phyloP scores from a whole-genome alignment of 2,329 filamentous ascomycete genomes.

The Claviceps sp. region DNA sequence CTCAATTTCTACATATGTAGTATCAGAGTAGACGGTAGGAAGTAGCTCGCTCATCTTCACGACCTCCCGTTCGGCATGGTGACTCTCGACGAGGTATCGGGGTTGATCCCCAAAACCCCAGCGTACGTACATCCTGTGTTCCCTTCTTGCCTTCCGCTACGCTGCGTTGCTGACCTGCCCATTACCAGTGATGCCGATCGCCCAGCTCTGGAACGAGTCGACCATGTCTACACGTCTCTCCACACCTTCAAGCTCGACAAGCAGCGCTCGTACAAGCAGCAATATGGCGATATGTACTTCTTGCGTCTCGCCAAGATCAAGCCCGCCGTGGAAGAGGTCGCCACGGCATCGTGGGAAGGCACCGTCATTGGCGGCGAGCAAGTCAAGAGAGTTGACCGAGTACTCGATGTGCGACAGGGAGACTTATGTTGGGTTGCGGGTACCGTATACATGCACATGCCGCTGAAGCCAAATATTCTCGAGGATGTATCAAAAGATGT shows the following conservation, averaged over 20 bases:
- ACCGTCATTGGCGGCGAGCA: slow-evolving; percentile 66
- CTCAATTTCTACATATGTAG: neutral
- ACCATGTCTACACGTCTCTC: slow-evolving; percentile 58
- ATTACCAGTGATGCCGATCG: slow-evolving; percentile 20
- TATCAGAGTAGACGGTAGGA: too few relatives aligned
- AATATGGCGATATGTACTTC: slow-evolving; percentile 98
- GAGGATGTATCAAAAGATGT: slow-evolving; percentile 92
- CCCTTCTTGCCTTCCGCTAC: neutral
- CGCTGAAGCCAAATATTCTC: slow-evolving; percentile 86
- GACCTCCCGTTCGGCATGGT: slow-evolving; percentile 16
- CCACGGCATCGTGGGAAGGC: slow-evolving; percentile 61
- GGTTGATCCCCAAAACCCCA: slow-evolving; percentile 20
- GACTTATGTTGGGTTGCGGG: slow-evolving; percentile 91
- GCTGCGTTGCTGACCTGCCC: neutral
- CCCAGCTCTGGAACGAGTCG: slow-evolving; percentile 34
- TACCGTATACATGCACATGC: slow-evolving; percentile 96
- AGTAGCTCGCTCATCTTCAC: neutral
- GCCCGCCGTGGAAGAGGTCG: slow-evolving; percentile 63
- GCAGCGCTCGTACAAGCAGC: slow-evolving; percentile 71
- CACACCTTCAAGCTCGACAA: slow-evolving; percentile 61
- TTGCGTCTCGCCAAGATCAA: slow-evolving; percentile 78
- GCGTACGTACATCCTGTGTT: slow-evolving; percentile 13
- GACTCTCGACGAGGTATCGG: slow-evolving; percentile 19
- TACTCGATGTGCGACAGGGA: slow-evolving; percentile 90
- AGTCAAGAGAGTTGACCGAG: slow-evolving; percentile 67